Conservation (phyloP, 1,139 yeast species). For the Saccharomyces hybrid region DNA sequence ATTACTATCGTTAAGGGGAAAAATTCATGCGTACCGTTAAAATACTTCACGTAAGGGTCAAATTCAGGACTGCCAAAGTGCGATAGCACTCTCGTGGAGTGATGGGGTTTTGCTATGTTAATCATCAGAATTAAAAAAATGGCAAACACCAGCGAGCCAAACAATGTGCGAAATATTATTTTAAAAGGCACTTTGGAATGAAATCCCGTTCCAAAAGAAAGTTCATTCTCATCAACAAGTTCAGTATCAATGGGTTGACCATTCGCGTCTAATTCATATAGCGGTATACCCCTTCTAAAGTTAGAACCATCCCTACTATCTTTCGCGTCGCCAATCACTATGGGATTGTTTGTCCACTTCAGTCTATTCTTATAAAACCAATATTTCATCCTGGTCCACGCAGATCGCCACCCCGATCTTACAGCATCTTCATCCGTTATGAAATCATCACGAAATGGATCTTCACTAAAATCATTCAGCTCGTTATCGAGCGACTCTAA, state of each 20-base stretch:
- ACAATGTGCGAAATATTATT: not conserved
- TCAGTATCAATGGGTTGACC: slow-evolving; percentile 9
- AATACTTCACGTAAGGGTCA: slow-evolving; percentile 30
- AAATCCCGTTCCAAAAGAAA: not conserved
- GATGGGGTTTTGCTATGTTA: slow-evolving; percentile 7
- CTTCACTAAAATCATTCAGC: not conserved
- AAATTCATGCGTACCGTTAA: slow-evolving; percentile 4
- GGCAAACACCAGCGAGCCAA: not conserved
- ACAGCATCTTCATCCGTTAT: not conserved
- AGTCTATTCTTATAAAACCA: not conserved
- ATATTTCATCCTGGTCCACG: not conserved
- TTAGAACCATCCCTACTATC: slow-evolving; percentile 2
- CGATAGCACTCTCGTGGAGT: not conserved
- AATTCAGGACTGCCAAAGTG: slow-evolving; percentile 5
- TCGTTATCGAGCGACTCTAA: not conserved
- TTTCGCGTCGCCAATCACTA: not conserved
- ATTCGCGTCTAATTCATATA: slow-evolving; percentile 18
- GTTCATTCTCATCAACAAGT: not conserved
- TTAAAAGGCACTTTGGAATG: not conserved
- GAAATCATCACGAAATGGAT: not conserved
- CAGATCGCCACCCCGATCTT: not conserved
- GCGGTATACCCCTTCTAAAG: slow-evolving; percentile 25
- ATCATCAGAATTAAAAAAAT: not conserved
- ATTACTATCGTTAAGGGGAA: slow-evolving; percentile 3
- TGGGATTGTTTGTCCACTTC: not conserved